Evolutionary conservation across 805 yeast genomes (phyloP).

Genomic region (Metschnikowia gelsemii): DNA sequence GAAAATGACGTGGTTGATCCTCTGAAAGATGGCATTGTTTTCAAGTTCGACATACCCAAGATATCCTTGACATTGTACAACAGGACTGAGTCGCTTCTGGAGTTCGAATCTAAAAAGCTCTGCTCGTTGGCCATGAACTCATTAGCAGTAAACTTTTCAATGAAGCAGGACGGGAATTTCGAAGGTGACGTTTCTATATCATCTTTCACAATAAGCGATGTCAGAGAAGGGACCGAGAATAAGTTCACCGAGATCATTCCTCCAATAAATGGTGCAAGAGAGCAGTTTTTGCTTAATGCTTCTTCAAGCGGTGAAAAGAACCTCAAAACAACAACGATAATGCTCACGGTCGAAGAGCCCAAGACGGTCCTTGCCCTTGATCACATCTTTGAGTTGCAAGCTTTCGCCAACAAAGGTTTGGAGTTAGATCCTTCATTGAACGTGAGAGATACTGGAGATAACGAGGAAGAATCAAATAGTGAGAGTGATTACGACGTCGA

Average conservation of each 20-base stretch:
- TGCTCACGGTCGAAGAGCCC: conserved; percentile 77
- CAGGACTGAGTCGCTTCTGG: conserved; percentile 39
- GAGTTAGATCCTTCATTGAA: conserved; percentile 21
- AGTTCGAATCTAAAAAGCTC: conserved; percentile 36
- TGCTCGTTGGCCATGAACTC: conserved; percentile 53
- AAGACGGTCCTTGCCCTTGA: conserved; percentile 80
- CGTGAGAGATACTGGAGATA: conserved; percentile 19
- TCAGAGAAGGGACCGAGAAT: conserved; percentile 59
- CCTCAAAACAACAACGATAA: conserved; percentile 44
- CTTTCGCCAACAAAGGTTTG: conserved; percentile 55
- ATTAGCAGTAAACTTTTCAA: conserved; percentile 48
- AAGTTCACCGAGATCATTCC: conserved; percentile 83
- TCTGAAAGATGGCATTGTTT: conserved; percentile 40
- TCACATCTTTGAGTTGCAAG: conserved; percentile 73
- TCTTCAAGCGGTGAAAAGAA: conserved; percentile 41
- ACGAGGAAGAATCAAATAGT: neutral
- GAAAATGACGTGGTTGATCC: conserved; percentile 19
- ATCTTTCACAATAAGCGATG: conserved; percentile 77
- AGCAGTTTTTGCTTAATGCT: conserved; percentile 67
- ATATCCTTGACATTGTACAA: conserved; percentile 62
- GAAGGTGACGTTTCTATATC: conserved; percentile 61
- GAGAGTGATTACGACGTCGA: neutral
- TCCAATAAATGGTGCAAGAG: conserved; percentile 53
- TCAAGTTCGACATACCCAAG: conserved; percentile 60
- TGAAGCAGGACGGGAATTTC: conserved; percentile 55